Conservation (phyloP, 1,139 yeast species). For the Lodderomyces margitis region DNA sequence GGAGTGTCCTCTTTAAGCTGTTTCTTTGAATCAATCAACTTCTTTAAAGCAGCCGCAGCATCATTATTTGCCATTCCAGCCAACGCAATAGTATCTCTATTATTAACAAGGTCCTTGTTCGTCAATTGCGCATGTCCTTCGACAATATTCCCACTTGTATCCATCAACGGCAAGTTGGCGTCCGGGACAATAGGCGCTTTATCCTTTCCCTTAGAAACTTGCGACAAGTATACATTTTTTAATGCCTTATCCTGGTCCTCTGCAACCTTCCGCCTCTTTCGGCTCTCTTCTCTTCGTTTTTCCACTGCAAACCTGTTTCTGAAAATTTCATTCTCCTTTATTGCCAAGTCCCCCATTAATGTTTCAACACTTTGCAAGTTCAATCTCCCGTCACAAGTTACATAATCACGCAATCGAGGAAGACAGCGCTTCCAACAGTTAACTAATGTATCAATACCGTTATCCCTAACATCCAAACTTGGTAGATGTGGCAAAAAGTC, state of each 20-base stretch:
- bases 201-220: slow-evolving; percentile 63
- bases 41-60: slow-evolving; percentile 67
- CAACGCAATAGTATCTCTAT: slow-evolving; percentile 63
- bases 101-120: slow-evolving; percentile 70
- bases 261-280: slow-evolving; percentile 54
- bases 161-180: slow-evolving; percentile 73
- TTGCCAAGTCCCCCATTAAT: slow-evolving; percentile 62
- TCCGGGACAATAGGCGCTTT: slow-evolving; percentile 74
- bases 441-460: slow-evolving; percentile 80
- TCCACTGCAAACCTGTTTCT: slow-evolving; percentile 67
- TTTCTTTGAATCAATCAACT: slow-evolving; percentile 33
- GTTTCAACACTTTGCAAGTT: slow-evolving; percentile 75
- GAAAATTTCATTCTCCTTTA: slow-evolving; percentile 80
- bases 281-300: slow-evolving; percentile 59
- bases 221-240: slow-evolving; percentile 33
- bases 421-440: slow-evolving; percentile 78
- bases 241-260: slow-evolving; percentile 41
- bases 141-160: slow-evolving; percentile 64
- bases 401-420: slow-evolving; percentile 66
- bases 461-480: slow-evolving; percentile 89
- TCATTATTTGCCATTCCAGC: slow-evolving; percentile 74
- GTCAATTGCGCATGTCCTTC: slow-evolving; percentile 63
- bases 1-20: slow-evolving; percentile 7
- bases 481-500: slow-evolving; percentile 98
- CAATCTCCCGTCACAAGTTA: slow-evolving; percentile 86